Conservation (phyloP, 345 rosid genomes). For the Pelargonium nanum region DNA sequence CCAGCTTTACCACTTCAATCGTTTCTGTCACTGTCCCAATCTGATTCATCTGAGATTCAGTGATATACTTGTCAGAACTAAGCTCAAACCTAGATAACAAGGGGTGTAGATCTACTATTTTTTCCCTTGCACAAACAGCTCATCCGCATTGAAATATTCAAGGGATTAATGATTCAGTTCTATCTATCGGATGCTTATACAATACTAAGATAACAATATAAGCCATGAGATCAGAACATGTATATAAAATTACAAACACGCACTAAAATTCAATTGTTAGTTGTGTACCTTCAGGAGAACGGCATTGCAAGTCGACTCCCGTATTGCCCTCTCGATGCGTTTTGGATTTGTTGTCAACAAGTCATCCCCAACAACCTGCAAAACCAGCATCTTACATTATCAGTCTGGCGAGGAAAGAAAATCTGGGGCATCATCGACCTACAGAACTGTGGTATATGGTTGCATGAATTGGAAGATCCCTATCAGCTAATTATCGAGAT, state of each 20-base stretch:
- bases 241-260: too few relatives aligned
- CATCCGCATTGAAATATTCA: background rate
- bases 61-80: background rate
- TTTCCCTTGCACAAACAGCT: background rate
- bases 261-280: conserved; percentile 8
- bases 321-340: conserved; percentile 70
- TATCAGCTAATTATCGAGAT: background rate
- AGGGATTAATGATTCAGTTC: background rate
- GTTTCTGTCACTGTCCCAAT: conserved; percentile 96
- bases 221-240: background rate
- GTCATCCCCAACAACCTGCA: conserved; percentile 89
- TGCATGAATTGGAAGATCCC: too few relatives aligned
- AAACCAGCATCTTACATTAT: conserved; percentile 7
- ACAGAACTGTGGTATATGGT: too few relatives aligned
- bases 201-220: too few relatives aligned
- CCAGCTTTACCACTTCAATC: conserved; percentile 82
- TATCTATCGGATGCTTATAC: background rate
- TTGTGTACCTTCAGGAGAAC: conserved; percentile 80
- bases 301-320: conserved; percentile 75
- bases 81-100: background rate
- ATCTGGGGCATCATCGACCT: too few relatives aligned
- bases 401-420: background rate
- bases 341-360: conserved; percentile 79
- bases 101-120: background rate
- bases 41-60: conserved; percentile 64